phyloP scores from a whole-genome alignment of 2,329 filamentous ascomycete genomes.

The Ophiosphaerella herpotricha region DNA sequence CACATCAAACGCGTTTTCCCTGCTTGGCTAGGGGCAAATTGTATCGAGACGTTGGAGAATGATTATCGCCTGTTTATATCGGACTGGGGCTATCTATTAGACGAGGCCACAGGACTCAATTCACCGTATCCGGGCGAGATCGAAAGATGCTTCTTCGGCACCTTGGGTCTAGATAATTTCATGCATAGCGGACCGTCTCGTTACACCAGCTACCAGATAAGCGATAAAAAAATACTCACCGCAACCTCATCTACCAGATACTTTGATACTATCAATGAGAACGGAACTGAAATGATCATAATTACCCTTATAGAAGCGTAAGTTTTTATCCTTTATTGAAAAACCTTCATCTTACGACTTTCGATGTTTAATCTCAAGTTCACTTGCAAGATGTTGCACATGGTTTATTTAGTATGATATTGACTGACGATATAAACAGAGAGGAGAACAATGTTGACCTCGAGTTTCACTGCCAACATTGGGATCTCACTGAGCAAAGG shows the following conservation, averaged over 20 bases:
- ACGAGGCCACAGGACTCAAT: not conserved
- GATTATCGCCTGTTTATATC: slow-evolving; percentile 2
- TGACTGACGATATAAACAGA: no score
- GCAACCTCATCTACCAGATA: not conserved
- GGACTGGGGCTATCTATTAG: slow-evolving; percentile 1
- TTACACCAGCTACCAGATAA: not conserved
- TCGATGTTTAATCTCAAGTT: no score
- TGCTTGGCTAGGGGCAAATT: not conserved
- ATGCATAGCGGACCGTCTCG: slow-evolving; percentile 2
- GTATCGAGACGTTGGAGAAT: not conserved
- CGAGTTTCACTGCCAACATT: no score
- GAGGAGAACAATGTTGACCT: no score
- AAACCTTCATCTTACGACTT: no score
- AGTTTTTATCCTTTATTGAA: not conserved
- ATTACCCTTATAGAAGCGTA: not conserved
- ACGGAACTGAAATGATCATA: not conserved
- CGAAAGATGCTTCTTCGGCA: slow-evolving; percentile 1
- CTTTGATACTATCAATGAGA: slow-evolving; percentile 1
- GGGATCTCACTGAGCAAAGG: no score
- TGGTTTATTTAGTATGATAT: no score
- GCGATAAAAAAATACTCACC: not conserved
- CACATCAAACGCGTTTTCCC: slow-evolving; percentile 3
- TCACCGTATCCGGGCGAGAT: not conserved
- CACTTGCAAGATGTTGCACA: no score
- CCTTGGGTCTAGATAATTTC: not conserved